phyloP scores from a whole-genome alignment of 1,284 basidiomycete genomes.

The Ustilago sp. region DNA sequence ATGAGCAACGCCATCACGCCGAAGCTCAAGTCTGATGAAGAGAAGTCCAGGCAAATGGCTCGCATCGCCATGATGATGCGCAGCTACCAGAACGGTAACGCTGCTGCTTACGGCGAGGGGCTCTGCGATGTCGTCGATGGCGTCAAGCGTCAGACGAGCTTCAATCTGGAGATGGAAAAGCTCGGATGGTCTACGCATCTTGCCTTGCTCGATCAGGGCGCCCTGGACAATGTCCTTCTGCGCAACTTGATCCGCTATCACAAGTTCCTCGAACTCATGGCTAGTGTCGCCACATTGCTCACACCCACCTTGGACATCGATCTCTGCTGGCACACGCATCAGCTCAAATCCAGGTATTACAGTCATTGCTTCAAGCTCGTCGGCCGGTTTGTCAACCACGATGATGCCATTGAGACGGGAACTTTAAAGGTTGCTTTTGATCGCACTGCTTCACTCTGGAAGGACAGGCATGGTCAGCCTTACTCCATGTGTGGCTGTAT shows the following conservation, averaged over 20 bases:
- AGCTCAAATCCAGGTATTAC: conserved; percentile 43
- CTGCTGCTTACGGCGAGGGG: conserved; percentile 42
- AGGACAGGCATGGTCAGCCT: conserved; percentile 45
- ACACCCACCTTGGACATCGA: conserved; percentile 62
- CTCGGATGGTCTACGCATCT: conserved; percentile 49
- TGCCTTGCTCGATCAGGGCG: conserved; percentile 27
- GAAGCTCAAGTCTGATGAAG: conserved; percentile 15
- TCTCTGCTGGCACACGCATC: conserved; percentile 62
- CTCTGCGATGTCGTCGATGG: conserved; percentile 45
- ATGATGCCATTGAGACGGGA: conserved; percentile 59
- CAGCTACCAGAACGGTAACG: conserved; percentile 44
- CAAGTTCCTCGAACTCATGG: conserved; percentile 47
- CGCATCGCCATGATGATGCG: conserved; percentile 40
- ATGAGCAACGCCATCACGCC: conserved; percentile 24
- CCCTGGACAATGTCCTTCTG: conserved; percentile 30
- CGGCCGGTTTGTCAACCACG: conserved; percentile 60
- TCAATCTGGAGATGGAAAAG: conserved; percentile 47
- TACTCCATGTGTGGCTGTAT: conserved; percentile 57
- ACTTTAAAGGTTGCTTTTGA: conserved; percentile 53
- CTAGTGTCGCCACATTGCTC: conserved; percentile 18
- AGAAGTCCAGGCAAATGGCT: conserved; percentile 34
- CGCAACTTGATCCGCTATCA: conserved; percentile 56
- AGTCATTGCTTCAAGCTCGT: conserved; percentile 40
- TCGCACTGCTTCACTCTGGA: conserved; percentile 51
- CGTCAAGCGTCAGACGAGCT: conserved; percentile 47